Evolutionary conservation across 352 stramenopile species (phyloP).

Genomic region (Globisporangium alternatum): DNA sequence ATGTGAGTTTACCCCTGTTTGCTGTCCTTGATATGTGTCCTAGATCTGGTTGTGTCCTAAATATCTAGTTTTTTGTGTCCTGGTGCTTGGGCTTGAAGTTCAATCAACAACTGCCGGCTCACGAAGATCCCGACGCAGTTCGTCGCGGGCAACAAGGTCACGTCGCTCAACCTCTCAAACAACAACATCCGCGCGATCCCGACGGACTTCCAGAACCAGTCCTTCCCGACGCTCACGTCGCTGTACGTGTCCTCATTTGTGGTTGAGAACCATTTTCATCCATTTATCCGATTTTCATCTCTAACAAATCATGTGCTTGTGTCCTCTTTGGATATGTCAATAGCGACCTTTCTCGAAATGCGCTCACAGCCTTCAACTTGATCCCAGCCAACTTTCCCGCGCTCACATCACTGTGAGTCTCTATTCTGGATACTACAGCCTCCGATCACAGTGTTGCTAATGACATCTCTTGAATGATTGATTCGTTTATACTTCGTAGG

Average conservation of each 20-base stretch:
- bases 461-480: neutral
- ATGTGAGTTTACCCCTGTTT: conserved; percentile 35
- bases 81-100: conserved; percentile 25
- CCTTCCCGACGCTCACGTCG: conserved; percentile 39
- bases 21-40: neutral
- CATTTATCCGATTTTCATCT: neutral
- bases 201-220: conserved; percentile 35
- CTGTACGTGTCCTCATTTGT: conserved; percentile 39
- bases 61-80: neutral
- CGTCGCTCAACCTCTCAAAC: conserved; percentile 30
- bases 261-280: neutral
- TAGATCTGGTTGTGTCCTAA: neutral
- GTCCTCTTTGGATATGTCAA: neutral
- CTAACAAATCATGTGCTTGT: neutral
- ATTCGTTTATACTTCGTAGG: conserved; percentile 15
- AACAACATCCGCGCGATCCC: conserved; percentile 39
- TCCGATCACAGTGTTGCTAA: neutral
- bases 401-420: conserved; percentile 40
- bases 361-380: conserved; percentile 34
- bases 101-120: conserved; percentile 69
- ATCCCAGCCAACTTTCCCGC: conserved; percentile 36
- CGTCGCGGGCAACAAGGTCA: conserved; percentile 33
- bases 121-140: conserved; percentile 53
- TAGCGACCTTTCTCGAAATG: conserved; percentile 48
- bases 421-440: neutral